Conservation (phyloP, 2,329 filamentous ascomycete genomes). For the Aspergillus awamori region DNA sequence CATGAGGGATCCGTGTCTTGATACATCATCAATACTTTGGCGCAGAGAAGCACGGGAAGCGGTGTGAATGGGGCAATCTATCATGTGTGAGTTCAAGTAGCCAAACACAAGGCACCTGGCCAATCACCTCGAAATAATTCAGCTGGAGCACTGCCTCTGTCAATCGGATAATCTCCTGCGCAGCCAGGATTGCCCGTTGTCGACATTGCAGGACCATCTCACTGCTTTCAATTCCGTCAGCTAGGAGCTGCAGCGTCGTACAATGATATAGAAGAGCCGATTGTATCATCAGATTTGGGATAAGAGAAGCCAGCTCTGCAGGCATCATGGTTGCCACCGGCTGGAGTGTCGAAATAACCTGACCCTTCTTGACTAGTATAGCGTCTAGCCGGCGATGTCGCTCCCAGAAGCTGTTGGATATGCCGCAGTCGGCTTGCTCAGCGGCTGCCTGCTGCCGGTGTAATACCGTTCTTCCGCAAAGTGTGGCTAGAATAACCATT, state of each 20-base stretch:
- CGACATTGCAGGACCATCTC: conserved; percentile 1
- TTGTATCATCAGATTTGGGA: not conserved
- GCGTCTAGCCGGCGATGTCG: conserved; percentile 1
- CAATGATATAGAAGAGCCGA: conserved; percentile 3
- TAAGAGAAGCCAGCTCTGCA: not conserved
- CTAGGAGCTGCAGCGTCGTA: not conserved
- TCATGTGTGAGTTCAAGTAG: not conserved
- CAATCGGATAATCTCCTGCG: conserved; percentile 19
- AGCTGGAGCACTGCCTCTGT: conserved; percentile 13
- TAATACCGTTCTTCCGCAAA: conserved; percentile 8
- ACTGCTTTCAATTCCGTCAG: not conserved
- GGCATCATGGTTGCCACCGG: not conserved
- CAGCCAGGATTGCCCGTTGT: conserved; percentile 12
- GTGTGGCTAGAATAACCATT: conserved; percentile 28
- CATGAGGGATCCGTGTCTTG: not conserved
- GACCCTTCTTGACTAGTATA: not conserved
- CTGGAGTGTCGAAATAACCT: not conserved
- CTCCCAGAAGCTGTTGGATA: not conserved
- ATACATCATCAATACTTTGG: not conserved
- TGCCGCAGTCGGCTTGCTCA: not conserved
- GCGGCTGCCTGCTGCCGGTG: conserved; percentile 1
- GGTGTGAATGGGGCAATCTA: conserved; percentile 11
- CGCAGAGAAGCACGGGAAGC: conserved; percentile 7
- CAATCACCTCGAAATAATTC: conserved; percentile 17
- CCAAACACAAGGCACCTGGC: not conserved